Conservation (phyloP, 225 moss, liverwort and hornwort species). For the Neckera pumila region DNA sequence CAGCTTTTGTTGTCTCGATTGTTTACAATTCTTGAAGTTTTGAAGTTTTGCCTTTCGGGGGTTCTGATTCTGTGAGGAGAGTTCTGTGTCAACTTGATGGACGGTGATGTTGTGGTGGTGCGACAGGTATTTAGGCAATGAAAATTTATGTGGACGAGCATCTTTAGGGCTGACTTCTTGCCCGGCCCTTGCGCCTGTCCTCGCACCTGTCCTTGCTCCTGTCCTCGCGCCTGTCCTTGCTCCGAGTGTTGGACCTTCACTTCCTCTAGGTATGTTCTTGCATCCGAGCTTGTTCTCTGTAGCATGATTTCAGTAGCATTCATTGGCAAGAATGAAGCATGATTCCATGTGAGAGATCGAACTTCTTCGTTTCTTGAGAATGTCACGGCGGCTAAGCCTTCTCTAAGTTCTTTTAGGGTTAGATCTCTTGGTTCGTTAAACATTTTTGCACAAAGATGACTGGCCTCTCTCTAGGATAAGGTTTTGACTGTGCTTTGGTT, state of each 20-base stretch:
- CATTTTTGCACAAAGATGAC: not conserved
- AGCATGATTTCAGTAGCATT: not conserved
- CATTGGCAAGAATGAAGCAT: not conserved
- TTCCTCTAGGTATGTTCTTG: not conserved
- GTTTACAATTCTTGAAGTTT: not conserved
- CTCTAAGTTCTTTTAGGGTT: not conserved
- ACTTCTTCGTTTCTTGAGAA: not conserved
- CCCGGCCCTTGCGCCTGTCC: not conserved
- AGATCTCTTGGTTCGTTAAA: not conserved
- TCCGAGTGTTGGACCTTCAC: not conserved
- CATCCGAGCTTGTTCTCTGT: not conserved
- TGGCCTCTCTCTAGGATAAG: not conserved
- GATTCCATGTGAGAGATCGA: not conserved
- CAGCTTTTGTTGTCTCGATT: not conserved
- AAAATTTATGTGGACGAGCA: not conserved
- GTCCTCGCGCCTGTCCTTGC: not conserved
- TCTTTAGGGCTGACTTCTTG: slow-evolving; percentile 8
- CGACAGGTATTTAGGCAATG: slow-evolving; percentile 11
- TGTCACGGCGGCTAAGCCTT: not conserved
- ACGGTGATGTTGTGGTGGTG: not conserved
- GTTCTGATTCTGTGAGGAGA: not conserved
- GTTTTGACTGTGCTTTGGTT: not conserved
- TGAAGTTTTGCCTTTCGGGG: not conserved
- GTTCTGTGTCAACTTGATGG: not conserved
- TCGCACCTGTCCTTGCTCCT: not conserved